Evolutionary conservation across 2,329 filamentous ascomycete species (phyloP).

Genomic region (Hymenotorrendiella dingleyae): DNA sequence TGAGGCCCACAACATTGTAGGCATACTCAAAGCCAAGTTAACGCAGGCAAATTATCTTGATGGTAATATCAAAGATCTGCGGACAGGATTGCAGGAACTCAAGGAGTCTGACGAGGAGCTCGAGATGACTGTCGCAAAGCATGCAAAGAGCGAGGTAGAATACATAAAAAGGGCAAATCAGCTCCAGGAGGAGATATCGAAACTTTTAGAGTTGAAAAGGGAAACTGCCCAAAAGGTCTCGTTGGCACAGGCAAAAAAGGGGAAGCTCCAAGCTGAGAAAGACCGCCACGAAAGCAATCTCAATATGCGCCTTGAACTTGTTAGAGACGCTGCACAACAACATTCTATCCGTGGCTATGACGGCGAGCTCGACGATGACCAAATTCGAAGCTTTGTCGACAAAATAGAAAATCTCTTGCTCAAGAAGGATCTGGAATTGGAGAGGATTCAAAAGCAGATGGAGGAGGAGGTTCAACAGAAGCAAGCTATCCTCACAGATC

Average conservation of each 20-base stretch:
- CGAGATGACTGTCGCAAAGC: slow-evolving; percentile 65
- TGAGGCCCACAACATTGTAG: slow-evolving; percentile 67
- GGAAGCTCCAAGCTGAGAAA: slow-evolving; percentile 79
- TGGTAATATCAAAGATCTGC: slow-evolving; percentile 64
- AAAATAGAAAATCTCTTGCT: slow-evolving; percentile 67
- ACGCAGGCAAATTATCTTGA: slow-evolving; percentile 67
- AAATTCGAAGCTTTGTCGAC: slow-evolving; percentile 71
- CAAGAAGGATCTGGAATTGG: slow-evolving; percentile 75
- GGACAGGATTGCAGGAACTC: slow-evolving; percentile 68
- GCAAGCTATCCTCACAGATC: slow-evolving; percentile 63
- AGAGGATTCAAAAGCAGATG: slow-evolving; percentile 67
- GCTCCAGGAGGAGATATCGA: slow-evolving; percentile 58
- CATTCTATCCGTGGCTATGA: slow-evolving; percentile 85
- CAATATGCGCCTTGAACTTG: slow-evolving; percentile 61
- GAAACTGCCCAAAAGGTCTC: slow-evolving; percentile 46
- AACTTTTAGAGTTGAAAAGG: slow-evolving; percentile 39
- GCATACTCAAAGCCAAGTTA: slow-evolving; percentile 68
- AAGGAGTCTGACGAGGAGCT: slow-evolving; percentile 73
- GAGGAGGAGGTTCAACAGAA: slow-evolving; percentile 68
- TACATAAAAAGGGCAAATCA: slow-evolving; percentile 55
- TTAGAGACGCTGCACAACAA: slow-evolving; percentile 69
- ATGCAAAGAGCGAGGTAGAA: slow-evolving; percentile 59
- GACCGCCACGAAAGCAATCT: slow-evolving; percentile 80
- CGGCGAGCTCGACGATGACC: slow-evolving; percentile 65
- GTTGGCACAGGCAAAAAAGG: slow-evolving; percentile 62